phyloP scores from a whole-genome alignment of 495 filamentous ascomycete species.

The Penicillium canescens region DNA sequence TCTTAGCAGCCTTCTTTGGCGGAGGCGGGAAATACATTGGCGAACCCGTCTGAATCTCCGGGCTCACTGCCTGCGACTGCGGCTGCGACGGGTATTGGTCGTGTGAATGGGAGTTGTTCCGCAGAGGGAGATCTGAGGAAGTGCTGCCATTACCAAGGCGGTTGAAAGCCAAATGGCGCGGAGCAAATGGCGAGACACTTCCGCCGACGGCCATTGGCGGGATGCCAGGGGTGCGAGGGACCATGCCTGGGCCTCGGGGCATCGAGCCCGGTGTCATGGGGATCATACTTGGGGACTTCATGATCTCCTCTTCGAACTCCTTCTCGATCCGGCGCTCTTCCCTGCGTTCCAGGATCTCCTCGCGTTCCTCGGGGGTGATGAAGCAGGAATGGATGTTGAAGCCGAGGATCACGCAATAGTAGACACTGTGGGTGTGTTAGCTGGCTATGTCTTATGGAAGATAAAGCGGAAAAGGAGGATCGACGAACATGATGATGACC shows the following conservation, averaged over 20 bases:
- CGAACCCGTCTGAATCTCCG: conserved; percentile 11
- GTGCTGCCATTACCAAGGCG: conserved; percentile 25
- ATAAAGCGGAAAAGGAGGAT: not conserved
- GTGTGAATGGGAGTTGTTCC: conserved; percentile 27
- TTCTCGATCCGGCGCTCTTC: conserved; percentile 44
- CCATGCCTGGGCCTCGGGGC: conserved; percentile 12
- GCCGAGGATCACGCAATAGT: conserved; percentile 58
- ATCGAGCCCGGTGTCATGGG: conserved; percentile 31
- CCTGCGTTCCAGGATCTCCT: conserved; percentile 30
- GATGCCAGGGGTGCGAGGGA: conserved; percentile 28
- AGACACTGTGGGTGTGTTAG: conserved; percentile 37
- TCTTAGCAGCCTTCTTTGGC: conserved; percentile 40
- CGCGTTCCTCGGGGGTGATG: conserved; percentile 49
- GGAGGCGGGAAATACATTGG: conserved; percentile 47
- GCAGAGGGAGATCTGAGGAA: conserved; percentile 44
- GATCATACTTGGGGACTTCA: conserved; percentile 45
- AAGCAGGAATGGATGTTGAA: conserved; percentile 63
- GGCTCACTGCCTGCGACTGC: conserved; percentile 22
- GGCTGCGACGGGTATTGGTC: conserved; percentile 23
- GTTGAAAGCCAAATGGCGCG: conserved; percentile 46
- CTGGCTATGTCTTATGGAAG: not conserved
- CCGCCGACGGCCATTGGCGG: conserved; percentile 24
- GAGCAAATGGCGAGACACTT: conserved; percentile 37
- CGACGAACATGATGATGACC: conserved; percentile 68
- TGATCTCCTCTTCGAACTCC: conserved; percentile 44